Evolutionary conservation across 768 basidiomycete genomes (phyloP).

Genomic region (Chalciporus pseudorubinellus): DNA sequence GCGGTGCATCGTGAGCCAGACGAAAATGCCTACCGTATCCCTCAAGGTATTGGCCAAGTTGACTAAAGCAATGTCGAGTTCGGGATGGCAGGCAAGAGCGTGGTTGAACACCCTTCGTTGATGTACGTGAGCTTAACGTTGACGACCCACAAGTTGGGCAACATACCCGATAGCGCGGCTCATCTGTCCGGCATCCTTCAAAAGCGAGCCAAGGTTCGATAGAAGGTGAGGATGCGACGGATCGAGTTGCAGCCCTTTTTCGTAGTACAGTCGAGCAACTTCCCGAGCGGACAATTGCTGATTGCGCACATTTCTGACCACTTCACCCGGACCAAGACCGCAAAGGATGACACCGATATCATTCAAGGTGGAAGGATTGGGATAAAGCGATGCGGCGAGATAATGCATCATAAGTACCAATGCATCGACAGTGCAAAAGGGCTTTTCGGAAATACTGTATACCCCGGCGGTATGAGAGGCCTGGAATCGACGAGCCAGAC

Average conservation of each 20-base stretch:
- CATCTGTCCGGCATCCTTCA: constrained; percentile 47
- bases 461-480: constrained; percentile 22
- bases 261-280: constrained; percentile 45
- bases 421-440: constrained; percentile 34
- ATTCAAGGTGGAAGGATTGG: constrained; percentile 46
- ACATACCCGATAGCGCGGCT: constrained; percentile 42
- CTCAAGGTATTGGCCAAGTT: constrained; percentile 53
- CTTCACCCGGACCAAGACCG: constrained; percentile 26
- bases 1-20: background rate
- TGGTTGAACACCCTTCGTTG: constrained; percentile 37
- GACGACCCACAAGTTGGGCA: background rate
- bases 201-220: constrained; percentile 49
- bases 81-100: constrained; percentile 41
- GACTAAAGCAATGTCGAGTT: constrained; percentile 50
- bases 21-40: constrained; percentile 36
- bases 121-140: background rate
- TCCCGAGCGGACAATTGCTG: constrained; percentile 29
- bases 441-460: constrained; percentile 25
- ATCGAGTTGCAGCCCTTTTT: constrained; percentile 43
- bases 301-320: constrained; percentile 18
- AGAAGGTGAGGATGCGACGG: constrained; percentile 47
- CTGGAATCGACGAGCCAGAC: constrained; percentile 46
- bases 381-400: constrained; percentile 43
- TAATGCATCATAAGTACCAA: constrained; percentile 47
- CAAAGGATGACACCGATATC: constrained; percentile 51